Percentiles rank a stretch among this genome's conserved stretches.
Conservation (phyloP, 163 green algal species). For the Chloroidium sp. region DNA sequence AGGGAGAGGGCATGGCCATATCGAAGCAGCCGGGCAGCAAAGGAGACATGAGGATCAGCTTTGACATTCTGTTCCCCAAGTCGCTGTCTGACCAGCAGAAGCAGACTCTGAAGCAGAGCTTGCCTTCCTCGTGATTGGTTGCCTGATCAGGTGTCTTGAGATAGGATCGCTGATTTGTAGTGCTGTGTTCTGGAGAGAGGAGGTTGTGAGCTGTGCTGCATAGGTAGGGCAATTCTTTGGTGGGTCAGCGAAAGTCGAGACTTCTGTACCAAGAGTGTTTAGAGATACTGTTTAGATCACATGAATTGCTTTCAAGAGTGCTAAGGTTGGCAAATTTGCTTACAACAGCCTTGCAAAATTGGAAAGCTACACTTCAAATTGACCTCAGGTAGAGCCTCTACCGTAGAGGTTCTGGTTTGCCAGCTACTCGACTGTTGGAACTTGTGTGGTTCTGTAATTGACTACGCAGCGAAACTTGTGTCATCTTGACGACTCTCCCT, state of each 20-base stretch:
- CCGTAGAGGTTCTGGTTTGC: neutral
- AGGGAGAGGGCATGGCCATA: constrained; percentile 78
- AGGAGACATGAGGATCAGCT: constrained; percentile 68
- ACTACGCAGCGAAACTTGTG: too few species aligned
- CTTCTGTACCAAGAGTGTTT: neutral
- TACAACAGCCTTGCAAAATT: neutral
- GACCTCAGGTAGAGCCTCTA: too few species aligned
- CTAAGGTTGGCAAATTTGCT: neutral
- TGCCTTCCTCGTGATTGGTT: constrained; percentile 13
- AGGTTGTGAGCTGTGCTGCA: too few species aligned
- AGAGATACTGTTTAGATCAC: neutral
- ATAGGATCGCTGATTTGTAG: neutral
- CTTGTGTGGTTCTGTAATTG: neutral
- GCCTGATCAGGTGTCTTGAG: neutral
- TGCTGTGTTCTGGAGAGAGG: too few species aligned
- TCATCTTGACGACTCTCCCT: too few species aligned
- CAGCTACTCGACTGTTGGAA: neutral
- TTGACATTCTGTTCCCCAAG: constrained; percentile 63
- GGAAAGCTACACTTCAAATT: too few species aligned
- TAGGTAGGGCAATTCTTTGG: too few species aligned
- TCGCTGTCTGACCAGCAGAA: constrained; percentile 31
- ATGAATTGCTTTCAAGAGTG: neutral
- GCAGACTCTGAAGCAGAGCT: constrained; percentile 13
- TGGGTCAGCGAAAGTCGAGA: neutral
- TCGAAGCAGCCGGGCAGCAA: constrained; percentile 48